Evolutionary conservation across 176 grass and related monocot species (phyloP), one percentile per base, ranked within the genome.

Genomic region (Saccharum officinarum): DNA sequence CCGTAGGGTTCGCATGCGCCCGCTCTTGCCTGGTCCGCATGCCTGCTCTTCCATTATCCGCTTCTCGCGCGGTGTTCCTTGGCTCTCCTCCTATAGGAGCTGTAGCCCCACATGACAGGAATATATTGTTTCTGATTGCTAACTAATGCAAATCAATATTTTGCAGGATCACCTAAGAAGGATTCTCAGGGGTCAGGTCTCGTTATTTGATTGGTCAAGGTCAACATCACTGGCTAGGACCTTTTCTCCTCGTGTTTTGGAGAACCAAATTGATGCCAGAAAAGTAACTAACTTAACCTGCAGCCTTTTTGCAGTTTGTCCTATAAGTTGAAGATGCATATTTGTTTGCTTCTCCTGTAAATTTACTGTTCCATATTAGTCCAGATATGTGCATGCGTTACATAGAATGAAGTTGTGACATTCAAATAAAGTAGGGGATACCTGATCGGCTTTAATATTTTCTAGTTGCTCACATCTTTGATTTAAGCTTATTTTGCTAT

Each of bases 171-270:
- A 97, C 84, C 86, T 99, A 72, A 92, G 97, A 84, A 96, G 97
- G 86, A 99, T 99, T 91, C 91, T 99, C 76, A 94, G 92, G 88
- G 94, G 97, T 3, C 97, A 97, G 73, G 92, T 94, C 72, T 99
- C 97, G 77, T 87, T 99, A 52, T 99, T 99, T 91, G 94, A 99
- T 86, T 99, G 97, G 97, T 97, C 97, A 76, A 89, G 90, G 76
- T 97, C 94, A 81, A 91, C 90, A 88, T 99, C 94, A 67, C 86
- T 96, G 46, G 97, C 97, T 44, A 85, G 97, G 81, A 89, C 94
- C n/a, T 92, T 96, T 50, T 99, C 92, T 84, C 97, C 93, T 60
- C 93, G 90, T 18, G 76, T 96, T 81, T 83, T 96, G 69, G 97
- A 99, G 84, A 99, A 82, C 73, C 94, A 99, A 80, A 96, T 96